Percentiles rank a stretch among this genome's conserved stretches.
Conservation (phyloP, 257 asterid species). For the Scutellaria galericulata region DNA sequence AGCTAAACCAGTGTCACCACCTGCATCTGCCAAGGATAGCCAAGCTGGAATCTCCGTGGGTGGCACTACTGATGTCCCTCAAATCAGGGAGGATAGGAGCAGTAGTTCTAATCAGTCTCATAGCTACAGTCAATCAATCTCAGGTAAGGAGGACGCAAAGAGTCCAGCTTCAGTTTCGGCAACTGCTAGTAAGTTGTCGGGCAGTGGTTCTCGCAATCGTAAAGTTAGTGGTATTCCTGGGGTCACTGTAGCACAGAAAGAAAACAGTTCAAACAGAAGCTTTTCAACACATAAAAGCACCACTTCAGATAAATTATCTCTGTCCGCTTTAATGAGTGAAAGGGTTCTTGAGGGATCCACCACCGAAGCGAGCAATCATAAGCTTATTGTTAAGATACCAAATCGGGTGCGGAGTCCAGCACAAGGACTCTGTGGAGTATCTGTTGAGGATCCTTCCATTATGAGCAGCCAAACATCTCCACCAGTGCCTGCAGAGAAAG, state of each 20-base stretch:
- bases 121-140: constrained; percentile 53
- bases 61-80: constrained; percentile 57
- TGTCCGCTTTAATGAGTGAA: constrained; percentile 50
- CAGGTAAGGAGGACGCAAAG: constrained; percentile 67
- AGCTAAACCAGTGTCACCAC: constrained; percentile 51
- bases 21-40: constrained; percentile 66
- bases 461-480: constrained; percentile 62
- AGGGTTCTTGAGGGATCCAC: constrained; percentile 55
- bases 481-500: constrained; percentile 52
- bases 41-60: constrained; percentile 48
- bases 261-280: constrained; percentile 49
- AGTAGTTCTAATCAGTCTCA: constrained; percentile 83
- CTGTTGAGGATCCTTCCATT: constrained; percentile 55
- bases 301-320: constrained; percentile 56
- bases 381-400: constrained; percentile 81
- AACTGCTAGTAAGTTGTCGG: constrained; percentile 55
- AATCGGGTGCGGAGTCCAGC: constrained; percentile 69
- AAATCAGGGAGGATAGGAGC: constrained; percentile 71
- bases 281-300: constrained; percentile 48
- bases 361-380: constrained; percentile 57
- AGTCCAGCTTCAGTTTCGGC: constrained; percentile 52
- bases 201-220: constrained; percentile 54
- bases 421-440: constrained; percentile 55
- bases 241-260: constrained; percentile 62
- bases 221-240: constrained; percentile 54